Evolutionary conservation across 306 rosid species (phyloP).

Genomic region (Quercus bicolor): DNA sequence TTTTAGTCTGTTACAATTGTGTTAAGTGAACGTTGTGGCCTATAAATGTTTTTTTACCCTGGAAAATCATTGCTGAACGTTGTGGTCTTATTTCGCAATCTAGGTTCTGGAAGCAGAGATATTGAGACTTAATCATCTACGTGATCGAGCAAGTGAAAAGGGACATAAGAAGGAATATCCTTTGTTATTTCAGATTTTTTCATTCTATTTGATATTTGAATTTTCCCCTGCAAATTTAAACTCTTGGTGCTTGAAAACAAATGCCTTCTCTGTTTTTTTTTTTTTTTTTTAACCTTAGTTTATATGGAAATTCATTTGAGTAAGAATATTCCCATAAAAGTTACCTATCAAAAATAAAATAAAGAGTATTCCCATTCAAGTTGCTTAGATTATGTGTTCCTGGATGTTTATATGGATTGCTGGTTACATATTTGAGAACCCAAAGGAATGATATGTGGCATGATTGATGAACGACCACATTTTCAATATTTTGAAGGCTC

Average conservation of each 20-base stretch:
- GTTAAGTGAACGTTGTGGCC: neutral
- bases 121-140: slow-evolving; percentile 64
- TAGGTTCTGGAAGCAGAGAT: slow-evolving; percentile 73
- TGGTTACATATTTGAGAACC: slow-evolving; percentile 4
- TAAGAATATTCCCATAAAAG: neutral
- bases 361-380: neutral
- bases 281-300: slow-evolving; percentile 9
- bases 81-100: slow-evolving; percentile 27
- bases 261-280: slow-evolving; percentile 17
- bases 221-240: neutral
- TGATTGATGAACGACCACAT: neutral
- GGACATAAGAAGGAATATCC: slow-evolving; percentile 94
- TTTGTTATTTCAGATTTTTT: slow-evolving; percentile 35
- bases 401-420: slow-evolving; percentile 10
- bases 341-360: neutral
- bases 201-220: neutral
- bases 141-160: slow-evolving; percentile 83
- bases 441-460: slow-evolving; percentile 11
- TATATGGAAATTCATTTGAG: neutral
- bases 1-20: neutral
- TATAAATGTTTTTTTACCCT: neutral
- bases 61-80: slow-evolving; percentile 17
- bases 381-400: neutral
- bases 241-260: slow-evolving; percentile 2
- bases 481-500: neutral